These are phyloP conservation scores for Aspergillus nomiae DNA, from an alignment of 2,329 filamentous ascomycete species.

Conservation along the genomic window DNA sequence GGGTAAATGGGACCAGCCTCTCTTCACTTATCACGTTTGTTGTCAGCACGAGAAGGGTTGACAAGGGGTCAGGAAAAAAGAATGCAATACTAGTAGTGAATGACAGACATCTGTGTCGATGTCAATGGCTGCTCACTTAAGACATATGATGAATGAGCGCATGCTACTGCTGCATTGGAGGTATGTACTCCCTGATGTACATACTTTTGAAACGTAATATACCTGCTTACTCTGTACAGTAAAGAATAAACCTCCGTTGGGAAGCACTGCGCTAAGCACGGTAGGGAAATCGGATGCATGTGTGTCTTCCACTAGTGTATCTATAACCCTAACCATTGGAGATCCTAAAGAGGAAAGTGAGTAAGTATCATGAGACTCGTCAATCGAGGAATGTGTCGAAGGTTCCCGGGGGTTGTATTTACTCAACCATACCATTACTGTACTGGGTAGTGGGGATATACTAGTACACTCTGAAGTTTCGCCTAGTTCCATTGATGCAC, in stretches of 20 bases:
- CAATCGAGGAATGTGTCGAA: constrained; percentile 1
- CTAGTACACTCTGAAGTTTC: not conserved
- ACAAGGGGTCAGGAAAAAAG: not conserved
- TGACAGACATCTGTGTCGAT: not conserved
- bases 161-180: not conserved
- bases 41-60: not conserved
- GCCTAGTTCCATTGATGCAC: not conserved
- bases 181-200: not conserved
- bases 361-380: constrained; percentile 21
- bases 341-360: constrained; percentile 9
- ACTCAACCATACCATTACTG: not conserved
- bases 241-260: not conserved
- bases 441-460: not conserved
- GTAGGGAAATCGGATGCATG: not conserved
- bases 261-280: not conserved
- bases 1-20: not conserved
- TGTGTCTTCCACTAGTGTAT: constrained; percentile 3
- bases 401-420: not conserved
- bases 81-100: not conserved
- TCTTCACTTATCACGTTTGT: not conserved
- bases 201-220: not conserved
- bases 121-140: not conserved
- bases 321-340: constrained; percentile 4
- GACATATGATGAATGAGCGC: not conserved
- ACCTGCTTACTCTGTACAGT: not conserved